Evolutionary conservation across 768 basidiomycete species (phyloP), one percentile per base, ranked within the genome.

Genomic region (Neoboletus subvelutipes): DNA sequence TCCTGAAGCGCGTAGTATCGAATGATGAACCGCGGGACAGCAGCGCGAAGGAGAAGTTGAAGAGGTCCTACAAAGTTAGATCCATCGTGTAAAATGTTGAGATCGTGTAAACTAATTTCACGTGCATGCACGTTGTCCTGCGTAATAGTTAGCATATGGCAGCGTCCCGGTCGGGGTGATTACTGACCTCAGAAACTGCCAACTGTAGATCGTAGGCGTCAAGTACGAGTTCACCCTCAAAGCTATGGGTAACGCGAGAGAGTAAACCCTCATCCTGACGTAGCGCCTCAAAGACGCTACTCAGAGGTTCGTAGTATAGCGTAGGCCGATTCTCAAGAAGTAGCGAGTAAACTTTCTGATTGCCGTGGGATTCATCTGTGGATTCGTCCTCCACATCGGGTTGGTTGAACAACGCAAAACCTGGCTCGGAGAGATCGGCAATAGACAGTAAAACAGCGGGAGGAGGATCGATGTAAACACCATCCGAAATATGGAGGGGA

Each of bases 261-360:
- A 89, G 65, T 53, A 74, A 67, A 28, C 49, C 67, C 47, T 82
- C 79, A 54, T 90, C 87, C 64, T 81, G 78, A 31, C 88, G 86
- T 42, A 92, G 73, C 54, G 85, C 86, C 54, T 86, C 86, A 64
- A 92, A 91, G 20, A 91, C 81, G 55, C 72, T 77, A 42, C 80
- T 81, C 45, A 92, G 67, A 29, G 89, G 84, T 67, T 91, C 89
- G 63, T 91, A 92, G 69, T 89, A 92, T 8, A 92, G 75, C 5
- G 83, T 87, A 3, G 89, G 88, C 18, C 74, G 78, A 55, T 83
- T 75, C 45, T 83, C 79, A 56, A 92, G 77, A 47, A 92, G 73
- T 7, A 89, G 67, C n/a, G 71, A 66, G 33, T 58, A 71, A 42
- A 31, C 45, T 59, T 48, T 64, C 41, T 67, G 66, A 41, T 56